These are phyloP conservation scores for Asterionellopsis glacialis DNA, from an alignment of 108 stramenopile species.

Conservation along the genomic window DNA sequence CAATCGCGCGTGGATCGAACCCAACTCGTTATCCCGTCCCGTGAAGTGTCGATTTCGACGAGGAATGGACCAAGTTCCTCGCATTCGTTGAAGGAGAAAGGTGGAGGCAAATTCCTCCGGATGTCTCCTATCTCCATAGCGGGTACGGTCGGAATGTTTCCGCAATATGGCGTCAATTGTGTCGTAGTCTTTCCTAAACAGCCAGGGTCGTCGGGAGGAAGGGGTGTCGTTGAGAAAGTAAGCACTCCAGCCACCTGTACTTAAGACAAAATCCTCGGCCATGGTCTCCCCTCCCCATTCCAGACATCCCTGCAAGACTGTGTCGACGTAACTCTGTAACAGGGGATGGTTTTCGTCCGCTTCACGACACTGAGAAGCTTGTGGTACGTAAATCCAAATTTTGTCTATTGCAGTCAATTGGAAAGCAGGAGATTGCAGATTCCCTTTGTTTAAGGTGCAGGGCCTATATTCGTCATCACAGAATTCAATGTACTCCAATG, in stretches of 20 bases:
- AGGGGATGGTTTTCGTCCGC: conserved; percentile 64
- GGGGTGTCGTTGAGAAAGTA: conserved; percentile 72
- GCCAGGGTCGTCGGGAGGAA: conserved; percentile 53
- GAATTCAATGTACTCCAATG: too few species aligned
- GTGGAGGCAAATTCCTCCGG: conserved; percentile 70
- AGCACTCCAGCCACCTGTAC: conserved; percentile 52
- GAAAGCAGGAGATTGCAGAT: too few species aligned
- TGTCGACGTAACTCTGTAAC: conserved; percentile 68
- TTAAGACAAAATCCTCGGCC: conserved; percentile 51
- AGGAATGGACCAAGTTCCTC: conserved; percentile 55
- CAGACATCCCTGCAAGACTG: conserved; percentile 64
- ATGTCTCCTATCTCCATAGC: conserved; percentile 50
- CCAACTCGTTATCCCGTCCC: conserved; percentile 43
- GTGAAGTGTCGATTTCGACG: conserved; percentile 50
- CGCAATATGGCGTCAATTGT: conserved; percentile 54
- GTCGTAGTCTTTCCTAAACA: conserved; percentile 59
- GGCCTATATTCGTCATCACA: too few species aligned
- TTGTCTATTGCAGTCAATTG: conserved; percentile 32
- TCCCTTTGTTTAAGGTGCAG: too few species aligned
- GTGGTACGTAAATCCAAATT: conserved; percentile 60
- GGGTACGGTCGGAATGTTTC: conserved; percentile 32
- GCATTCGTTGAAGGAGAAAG: conserved; percentile 30
- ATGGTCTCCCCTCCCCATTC: conserved; percentile 66
- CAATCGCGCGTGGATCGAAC: conserved; percentile 26
- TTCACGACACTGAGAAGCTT: conserved; percentile 19